A percentile compares a stretch with the other conserved stretches of the same genome.
These are phyloP conservation scores for Smallanthus sonchifolius DNA, from an alignment of 129 eudicot species.

Conservation along the genomic window DNA sequence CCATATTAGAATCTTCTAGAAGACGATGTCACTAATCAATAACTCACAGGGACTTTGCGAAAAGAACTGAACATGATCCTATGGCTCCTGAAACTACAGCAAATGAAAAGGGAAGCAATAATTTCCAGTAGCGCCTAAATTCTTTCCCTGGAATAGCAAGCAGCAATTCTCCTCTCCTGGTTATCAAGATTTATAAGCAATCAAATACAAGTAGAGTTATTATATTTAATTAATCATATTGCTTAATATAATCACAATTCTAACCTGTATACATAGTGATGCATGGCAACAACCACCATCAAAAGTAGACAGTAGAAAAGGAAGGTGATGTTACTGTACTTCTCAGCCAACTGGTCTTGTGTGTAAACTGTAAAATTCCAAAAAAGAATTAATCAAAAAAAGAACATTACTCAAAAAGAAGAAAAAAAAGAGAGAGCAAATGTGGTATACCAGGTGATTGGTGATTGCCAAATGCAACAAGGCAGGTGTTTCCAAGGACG, in stretches of 20 bases:
- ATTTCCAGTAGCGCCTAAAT: slow-evolving; percentile 66
- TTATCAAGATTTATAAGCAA: slow-evolving; percentile 23
- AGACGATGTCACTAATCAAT: slow-evolving; percentile 3
- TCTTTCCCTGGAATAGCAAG: slow-evolving; percentile 62
- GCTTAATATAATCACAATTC: slow-evolving; percentile 5
- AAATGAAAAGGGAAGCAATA: slow-evolving; percentile 88
- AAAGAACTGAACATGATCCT: slow-evolving; percentile 96
- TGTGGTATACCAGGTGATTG: slow-evolving; percentile 84
- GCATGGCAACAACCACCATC: slow-evolving; percentile 57
- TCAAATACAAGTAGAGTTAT: neutral
- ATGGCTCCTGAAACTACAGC: slow-evolving; percentile 98
- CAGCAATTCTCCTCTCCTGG: slow-evolving; percentile 84
- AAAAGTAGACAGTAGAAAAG: slow-evolving; percentile 76
- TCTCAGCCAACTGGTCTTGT: slow-evolving; percentile 91
- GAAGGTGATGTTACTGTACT: slow-evolving; percentile 80
- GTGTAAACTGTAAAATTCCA: slow-evolving; percentile 65
- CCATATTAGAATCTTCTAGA: neutral
- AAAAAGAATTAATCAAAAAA: neutral
- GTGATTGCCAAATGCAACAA: slow-evolving; percentile 96
- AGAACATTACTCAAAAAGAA: slow-evolving; percentile 8
- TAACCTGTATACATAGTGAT: slow-evolving; percentile 85
- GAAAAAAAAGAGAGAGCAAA: neutral
- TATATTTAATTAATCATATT: neutral
- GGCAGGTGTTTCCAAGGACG: slow-evolving; percentile 89
- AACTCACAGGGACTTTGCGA: slow-evolving; percentile 95